Evolutionary conservation across 2,329 filamentous ascomycete species (phyloP).

Genomic region (Neocucurbitaria cava): DNA sequence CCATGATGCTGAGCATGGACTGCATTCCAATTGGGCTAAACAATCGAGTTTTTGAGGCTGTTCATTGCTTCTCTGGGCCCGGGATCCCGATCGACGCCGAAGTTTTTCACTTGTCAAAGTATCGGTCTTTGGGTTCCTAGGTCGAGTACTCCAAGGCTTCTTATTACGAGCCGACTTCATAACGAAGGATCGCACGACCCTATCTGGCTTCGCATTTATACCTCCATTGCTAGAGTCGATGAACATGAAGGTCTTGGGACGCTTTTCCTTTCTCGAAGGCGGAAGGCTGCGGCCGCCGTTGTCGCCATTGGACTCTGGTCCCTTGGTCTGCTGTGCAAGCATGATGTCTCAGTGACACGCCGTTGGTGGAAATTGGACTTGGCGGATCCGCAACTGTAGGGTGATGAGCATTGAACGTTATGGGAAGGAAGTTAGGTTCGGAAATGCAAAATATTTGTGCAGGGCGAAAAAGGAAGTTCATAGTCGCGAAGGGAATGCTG

Average conservation of each 20-base stretch:
- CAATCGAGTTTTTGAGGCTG: not conserved
- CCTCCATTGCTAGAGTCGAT: constrained; percentile 42
- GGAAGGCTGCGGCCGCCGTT: constrained; percentile 2
- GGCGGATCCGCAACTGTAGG: constrained; percentile 8
- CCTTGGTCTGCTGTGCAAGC: constrained; percentile 13
- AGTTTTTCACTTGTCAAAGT: constrained; percentile 1
- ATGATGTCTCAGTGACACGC: constrained; percentile 14
- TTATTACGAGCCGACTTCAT: constrained; percentile 44
- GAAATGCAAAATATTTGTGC: constrained; percentile 11
- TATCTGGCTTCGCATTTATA: constrained; percentile 40
- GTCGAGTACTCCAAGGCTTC: constrained; percentile 43
- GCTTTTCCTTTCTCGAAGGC: constrained; percentile 13
- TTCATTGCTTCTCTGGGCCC: constrained; percentile 4
- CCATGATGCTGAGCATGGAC: constrained; percentile 7
- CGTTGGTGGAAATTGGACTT: not conserved
- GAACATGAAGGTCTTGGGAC: constrained; percentile 42
- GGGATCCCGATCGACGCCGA: constrained; percentile 2
- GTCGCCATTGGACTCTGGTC: constrained; percentile 5
- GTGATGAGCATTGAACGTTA: constrained; percentile 6
- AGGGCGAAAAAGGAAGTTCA: constrained; percentile 16
- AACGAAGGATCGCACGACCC: constrained; percentile 44
- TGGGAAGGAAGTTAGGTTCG: not conserved
- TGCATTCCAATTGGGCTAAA: not conserved
- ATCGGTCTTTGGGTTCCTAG: constrained; percentile 27
- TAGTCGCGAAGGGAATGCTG: constrained; percentile 18